A percentile compares a stretch with the other conserved stretches of the same genome.
Conservation (phyloP, 805 yeast species). For the Maudiozyma bulderi region DNA sequence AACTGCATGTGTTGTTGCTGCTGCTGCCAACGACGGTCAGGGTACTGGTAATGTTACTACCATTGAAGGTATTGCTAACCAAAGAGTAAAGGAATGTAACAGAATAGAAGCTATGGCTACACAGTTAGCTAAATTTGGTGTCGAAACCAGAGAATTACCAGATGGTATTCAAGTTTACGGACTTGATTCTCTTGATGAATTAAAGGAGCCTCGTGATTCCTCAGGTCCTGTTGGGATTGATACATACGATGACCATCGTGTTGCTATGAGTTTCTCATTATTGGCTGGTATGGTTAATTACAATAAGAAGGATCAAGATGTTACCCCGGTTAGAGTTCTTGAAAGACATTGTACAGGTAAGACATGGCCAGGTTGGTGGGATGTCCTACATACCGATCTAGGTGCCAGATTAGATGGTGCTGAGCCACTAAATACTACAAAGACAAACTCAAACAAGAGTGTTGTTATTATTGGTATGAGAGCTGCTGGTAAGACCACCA, state of each 20-base stretch:
- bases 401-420: conserved; percentile 61
- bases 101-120: conserved; percentile 90
- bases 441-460: conserved; percentile 27
- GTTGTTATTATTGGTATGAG: conserved; percentile 91
- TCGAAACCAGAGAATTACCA: conserved; percentile 68
- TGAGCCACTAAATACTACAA: conserved; percentile 34
- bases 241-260: conserved; percentile 93
- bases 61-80: conserved; percentile 94
- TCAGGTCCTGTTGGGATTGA: conserved; percentile 44
- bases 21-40: conserved; percentile 58
- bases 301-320: conserved; percentile 2
- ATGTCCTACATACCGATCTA: conserved; percentile 62
- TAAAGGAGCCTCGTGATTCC: conserved; percentile 46
- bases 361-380: conserved; percentile 99
- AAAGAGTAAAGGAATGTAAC: conserved; percentile 95
- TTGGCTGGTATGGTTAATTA: conserved; percentile 58
- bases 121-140: conserved; percentile 86
- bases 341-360: conserved; percentile 92
- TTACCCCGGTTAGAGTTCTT: conserved; percentile 56
- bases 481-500: conserved; percentile 91
- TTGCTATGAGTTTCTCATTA: conserved; percentile 93
- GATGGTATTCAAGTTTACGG: conserved; percentile 92
- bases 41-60: conserved; percentile 44
- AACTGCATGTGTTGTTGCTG: conserved; percentile 95
- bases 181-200: conserved; percentile 34